Evolutionary conservation across 1,139 yeast genomes (phyloP).

Genomic region (Arxiozyma bovina): DNA sequence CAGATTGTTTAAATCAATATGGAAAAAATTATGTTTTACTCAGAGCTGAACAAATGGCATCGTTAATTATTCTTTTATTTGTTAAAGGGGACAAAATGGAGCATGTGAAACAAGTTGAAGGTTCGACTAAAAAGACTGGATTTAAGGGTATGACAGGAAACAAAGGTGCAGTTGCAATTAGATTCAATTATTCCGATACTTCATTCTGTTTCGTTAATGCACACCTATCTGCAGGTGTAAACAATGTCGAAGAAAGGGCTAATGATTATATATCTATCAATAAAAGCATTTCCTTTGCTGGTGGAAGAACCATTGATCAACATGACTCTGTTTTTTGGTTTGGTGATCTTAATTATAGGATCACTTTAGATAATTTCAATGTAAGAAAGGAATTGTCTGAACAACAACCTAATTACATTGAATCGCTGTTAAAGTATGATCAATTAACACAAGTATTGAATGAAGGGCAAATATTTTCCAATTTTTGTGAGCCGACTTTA

Average conservation of each 20-base stretch:
- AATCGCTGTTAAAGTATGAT: constrained; percentile 56
- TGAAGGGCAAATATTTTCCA: constrained; percentile 60
- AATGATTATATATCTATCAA: constrained; percentile 64
- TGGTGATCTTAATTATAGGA: constrained; percentile 88
- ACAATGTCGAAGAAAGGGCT: constrained; percentile 70
- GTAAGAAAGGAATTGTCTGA: constrained; percentile 42
- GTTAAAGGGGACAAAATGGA: constrained; percentile 48
- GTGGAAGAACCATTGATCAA: constrained; percentile 48
- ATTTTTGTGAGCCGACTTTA: constrained; percentile 69
- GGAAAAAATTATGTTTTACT: constrained; percentile 51
- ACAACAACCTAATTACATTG: constrained; percentile 40
- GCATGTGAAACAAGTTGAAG: constrained; percentile 57
- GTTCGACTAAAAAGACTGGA: constrained; percentile 84
- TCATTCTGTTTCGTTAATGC: constrained; percentile 75
- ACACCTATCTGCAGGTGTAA: constrained; percentile 87
- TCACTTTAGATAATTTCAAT: constrained; percentile 57
- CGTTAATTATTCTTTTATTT: constrained; percentile 62
- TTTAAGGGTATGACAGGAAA: constrained; percentile 92
- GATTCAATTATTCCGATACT: constrained; percentile 68
- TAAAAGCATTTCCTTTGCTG: constrained; percentile 38
- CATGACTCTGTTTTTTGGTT: constrained; percentile 87
- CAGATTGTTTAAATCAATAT: constrained; percentile 45
- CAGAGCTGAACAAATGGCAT: constrained; percentile 84
- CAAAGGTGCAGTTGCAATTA: constrained; percentile 86
- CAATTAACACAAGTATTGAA: constrained; percentile 69